Evolutionary conservation across 2,329 filamentous ascomycete species (phyloP), one percentile per base, ranked within the genome.

Genomic region (Diaporthe longicolla): DNA sequence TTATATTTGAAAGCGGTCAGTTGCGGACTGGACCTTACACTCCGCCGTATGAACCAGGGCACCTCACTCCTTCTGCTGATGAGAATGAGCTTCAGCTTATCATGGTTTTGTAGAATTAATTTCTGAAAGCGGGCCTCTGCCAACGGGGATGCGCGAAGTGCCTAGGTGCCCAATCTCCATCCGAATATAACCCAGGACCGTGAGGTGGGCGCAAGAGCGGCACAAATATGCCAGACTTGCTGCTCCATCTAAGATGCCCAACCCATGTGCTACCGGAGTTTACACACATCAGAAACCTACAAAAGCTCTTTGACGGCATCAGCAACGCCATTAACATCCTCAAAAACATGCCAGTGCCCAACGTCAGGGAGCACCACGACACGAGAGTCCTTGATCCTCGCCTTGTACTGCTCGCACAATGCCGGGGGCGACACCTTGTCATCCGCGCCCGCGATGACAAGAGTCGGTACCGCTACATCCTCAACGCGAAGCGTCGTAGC

Each of bases 341-440:
- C 55, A 8, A 58, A 58, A 5, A 37, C 55, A n/a, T 58, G 55
- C 55, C 55, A 58, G 55, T 58, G 55, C 11, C 55, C 55, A 8
- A 58, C 55, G 1, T 58, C 21, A 2, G 55, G 55, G 10, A 58
- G 32, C 32, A 58, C 55, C 21, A n/a, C 29, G 1, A 58, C 4
- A 11, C 55, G 32, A 35, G 29, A 37, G 4, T n/a, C 21, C 32
- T 24, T 8, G 10, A 58, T 58, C 19, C 3, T 58, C 29, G 55
- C 21, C 9, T 58, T 35, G 21, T 58, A 58, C 32, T 24, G 55
- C 19, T 58, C 32, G 37, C 55, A 58, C 21, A 58, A 32, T 11
- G 32, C 32, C 2, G 55, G 55, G 6, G 55, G 55, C 11, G 55
- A 58, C 4, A 58, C 55, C 32, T 17, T 40, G 55, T 58, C 55